phyloP scores from a whole-genome alignment of 192 early-diverging fungal genomes.

The Gaertneriomyces semiglobifer region DNA sequence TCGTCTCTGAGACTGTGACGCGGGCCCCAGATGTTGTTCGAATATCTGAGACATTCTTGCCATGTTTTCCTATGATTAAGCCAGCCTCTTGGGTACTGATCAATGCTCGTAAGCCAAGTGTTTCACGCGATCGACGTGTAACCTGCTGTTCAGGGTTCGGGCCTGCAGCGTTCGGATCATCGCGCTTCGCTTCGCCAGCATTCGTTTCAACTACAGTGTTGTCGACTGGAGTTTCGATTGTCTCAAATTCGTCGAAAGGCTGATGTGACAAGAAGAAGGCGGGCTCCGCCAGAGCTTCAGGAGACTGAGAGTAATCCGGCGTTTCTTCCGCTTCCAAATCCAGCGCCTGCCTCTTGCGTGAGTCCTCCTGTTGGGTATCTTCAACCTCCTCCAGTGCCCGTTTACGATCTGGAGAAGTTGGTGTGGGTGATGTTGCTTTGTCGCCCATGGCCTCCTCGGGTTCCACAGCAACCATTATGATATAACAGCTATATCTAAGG shows the following conservation, averaged over 20 bases:
- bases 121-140: background rate
- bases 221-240: conserved; percentile 10
- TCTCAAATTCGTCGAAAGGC: background rate
- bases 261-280: background rate
- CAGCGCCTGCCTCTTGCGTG: conserved; percentile 39
- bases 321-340: conserved; percentile 5
- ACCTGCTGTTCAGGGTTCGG: background rate
- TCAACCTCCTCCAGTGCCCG: conserved; percentile 39
- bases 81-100: conserved; percentile 92
- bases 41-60: conserved; percentile 86
- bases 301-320: background rate
- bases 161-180: background rate
- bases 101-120: conserved; percentile 78
- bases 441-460: too few relatives aligned
- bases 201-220: background rate
- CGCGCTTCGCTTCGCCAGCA: background rate
- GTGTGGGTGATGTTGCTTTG: background rate
- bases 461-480: too few relatives aligned
- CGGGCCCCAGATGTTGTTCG: conserved; percentile 80
- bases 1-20: conserved; percentile 88
- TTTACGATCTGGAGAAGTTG: conserved; percentile 42
- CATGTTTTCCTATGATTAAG: conserved; percentile 68
- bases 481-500: too few relatives aligned
- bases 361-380: conserved; percentile 26
- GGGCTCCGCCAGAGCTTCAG: background rate